Evolutionary conservation across 805 yeast species (phyloP), one percentile per base, ranked within the genome.

Genomic region (Maudiozyma turicensis): DNA sequence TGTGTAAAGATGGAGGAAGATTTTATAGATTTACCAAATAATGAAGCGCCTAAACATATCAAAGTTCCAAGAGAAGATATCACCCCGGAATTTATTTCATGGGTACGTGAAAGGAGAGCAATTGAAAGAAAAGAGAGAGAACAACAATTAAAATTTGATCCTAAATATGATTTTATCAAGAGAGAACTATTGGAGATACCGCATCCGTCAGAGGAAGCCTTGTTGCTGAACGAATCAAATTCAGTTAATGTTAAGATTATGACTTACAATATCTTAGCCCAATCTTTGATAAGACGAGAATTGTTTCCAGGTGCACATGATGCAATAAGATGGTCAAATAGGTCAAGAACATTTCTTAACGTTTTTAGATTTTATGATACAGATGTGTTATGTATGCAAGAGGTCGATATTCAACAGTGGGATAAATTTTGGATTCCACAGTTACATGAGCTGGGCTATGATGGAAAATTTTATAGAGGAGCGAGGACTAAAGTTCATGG

Each of bases 211-310:
- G 29, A 38, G 8, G 29, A 38, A 38, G 11, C 26, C 8, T 15
- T n/a, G 14, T 8, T 6, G 39, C n/a, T 29, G 5, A 14, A 31
- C 39, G 43, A 40, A 3, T 6, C 8, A 5, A 38, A 47, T 3
- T 64, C 64, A 2, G 44, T 68, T 29, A 53, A 58, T 4, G 50
- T 77, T 14, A 71, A 72, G 43, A 76, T 87, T 37, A 81, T 87
- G 90, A 75, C 91, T 0, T 87, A 87, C 61, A 87, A 88, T 60
- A 69, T 84, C 15, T 70, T 91, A 35, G 96, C 97, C 0, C 98
- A 91, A 62, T 77, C 89, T 0, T 69, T 91, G 56, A 84, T 90
- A 34, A 72, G 95, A 57, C 69, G 97, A 44, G 77, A 73, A 30
- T 65, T 85, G 52, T 91, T 85, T 56, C 96, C 96, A 1, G 80